Conservation (phyloP, 1,284 basidiomycete genomes). For the Rhizoctonia solani region DNA sequence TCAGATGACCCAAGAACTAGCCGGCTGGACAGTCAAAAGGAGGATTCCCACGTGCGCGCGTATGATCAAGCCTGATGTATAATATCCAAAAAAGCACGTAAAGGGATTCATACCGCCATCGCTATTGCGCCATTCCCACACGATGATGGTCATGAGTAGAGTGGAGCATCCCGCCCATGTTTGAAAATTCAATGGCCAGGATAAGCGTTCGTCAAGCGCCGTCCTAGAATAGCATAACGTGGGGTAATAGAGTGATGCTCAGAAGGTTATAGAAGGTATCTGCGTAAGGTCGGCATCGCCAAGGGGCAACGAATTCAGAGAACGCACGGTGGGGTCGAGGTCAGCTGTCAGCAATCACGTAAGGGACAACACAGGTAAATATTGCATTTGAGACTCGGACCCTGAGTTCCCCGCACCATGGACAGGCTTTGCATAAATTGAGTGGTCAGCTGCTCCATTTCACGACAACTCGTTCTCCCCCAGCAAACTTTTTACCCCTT, state of each 20-base stretch:
- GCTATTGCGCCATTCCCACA: too few species aligned
- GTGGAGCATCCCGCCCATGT: too few species aligned
- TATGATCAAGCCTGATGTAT: too few species aligned
- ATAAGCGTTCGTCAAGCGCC: too few species aligned
- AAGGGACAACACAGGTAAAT: conserved; percentile 5
- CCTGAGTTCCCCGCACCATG: conserved; percentile 25
- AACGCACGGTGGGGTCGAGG: conserved; percentile 20
- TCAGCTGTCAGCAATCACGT: conserved; percentile 18
- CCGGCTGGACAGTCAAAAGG: not conserved
- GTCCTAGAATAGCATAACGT: not conserved
- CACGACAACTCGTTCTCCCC: not conserved
- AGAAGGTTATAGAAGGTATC: not conserved
- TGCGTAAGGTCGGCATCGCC: not conserved
- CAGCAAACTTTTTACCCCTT: too few species aligned
- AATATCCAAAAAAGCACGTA: too few species aligned
- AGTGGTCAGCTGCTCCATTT: conserved; percentile 12
- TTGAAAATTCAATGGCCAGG: not conserved
- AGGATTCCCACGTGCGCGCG: not conserved
- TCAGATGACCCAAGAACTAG: not conserved
- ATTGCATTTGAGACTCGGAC: not conserved
- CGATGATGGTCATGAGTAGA: too few species aligned
- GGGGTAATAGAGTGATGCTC: not conserved
- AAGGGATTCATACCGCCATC: too few species aligned
- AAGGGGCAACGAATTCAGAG: not conserved
- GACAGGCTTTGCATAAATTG: conserved; percentile 7